Evolutionary conservation across 768 basidiomycete genomes (phyloP), one percentile per base, ranked within the genome.

Genomic region (Leucosporidium creatinivorum): DNA sequence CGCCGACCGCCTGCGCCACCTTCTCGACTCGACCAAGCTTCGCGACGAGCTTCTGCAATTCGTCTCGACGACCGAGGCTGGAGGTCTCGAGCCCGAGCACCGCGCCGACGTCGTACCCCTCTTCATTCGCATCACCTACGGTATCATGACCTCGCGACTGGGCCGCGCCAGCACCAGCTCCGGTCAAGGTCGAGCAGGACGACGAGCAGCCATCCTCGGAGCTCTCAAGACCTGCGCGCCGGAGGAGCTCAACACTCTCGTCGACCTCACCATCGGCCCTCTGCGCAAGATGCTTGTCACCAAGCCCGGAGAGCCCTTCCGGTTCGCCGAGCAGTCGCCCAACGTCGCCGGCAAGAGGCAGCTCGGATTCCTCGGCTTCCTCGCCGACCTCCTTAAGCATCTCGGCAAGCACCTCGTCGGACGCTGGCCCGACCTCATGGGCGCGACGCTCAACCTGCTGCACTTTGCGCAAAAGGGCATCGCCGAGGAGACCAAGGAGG

Each of bases 21-120:
- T 98, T 17, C 81, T 99, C 39, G 92, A 97, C 68, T 88, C 91
- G 57, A 87, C 86, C 10, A 80, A 87, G 57, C 96, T 93, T 85
- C 81, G 93, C n/a, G 94, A 98, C 75, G 86, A 89, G 71, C 83
- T 98, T 7, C 83, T 86, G 3, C 81, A 84, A 19, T 82, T 98
- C 52, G 82, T 88, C 65, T 79, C 93, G 17, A 74, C 73, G 1
- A 68, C 69, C n/a, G 80, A 80, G n/a, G 75, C 77, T 15, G 81
- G 84, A 26, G 83, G 84, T 9, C 80, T 87, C 63, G 81, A 84
- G 23, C 75, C 80, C 1, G 78, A 80, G 1, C 85, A 87, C 71
- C 83, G 94, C 39, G 73, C 75, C 3, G 86, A 86, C 69, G 80
- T 91, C 19, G 82, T 96, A 12, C 85, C 86, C 36, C 81, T 87